A percentile compares a stretch with the other conserved stretches of the same genome.
Conservation (phyloP, 768 basidiomycete genomes). For the Leucocoprinus leucothites region DNA sequence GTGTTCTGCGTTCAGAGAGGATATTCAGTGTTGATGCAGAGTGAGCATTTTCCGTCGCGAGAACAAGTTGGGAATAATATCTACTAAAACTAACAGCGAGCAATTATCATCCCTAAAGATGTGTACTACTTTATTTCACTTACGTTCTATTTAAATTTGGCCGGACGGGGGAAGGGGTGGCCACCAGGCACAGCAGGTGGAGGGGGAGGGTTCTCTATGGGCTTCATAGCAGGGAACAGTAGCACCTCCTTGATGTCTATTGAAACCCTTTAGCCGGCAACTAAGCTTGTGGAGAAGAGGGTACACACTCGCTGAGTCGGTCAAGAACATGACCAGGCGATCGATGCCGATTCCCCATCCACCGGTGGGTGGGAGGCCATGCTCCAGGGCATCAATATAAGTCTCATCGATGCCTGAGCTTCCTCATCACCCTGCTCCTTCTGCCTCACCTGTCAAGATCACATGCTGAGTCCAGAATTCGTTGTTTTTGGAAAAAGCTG, state of each 20-base stretch:
- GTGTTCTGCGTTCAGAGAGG: too few species aligned
- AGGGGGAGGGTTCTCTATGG: slow-evolving; percentile 47
- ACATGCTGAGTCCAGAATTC: background rate
- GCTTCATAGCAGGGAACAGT: slow-evolving; percentile 97
- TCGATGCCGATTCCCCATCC: slow-evolving; percentile 98
- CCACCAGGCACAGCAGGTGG: slow-evolving; percentile 20
- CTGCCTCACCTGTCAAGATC: slow-evolving; percentile 59
- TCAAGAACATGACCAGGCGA: slow-evolving; percentile 97
- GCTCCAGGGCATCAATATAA: slow-evolving; percentile 95
- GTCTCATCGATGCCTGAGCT: slow-evolving; percentile 95
- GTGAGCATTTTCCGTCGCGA: too few species aligned
- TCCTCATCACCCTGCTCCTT: slow-evolving; percentile 98
- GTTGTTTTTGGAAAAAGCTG: background rate
- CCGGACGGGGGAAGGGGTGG: slow-evolving; percentile 28
- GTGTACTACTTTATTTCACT: background rate
- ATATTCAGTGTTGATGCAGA: too few species aligned
- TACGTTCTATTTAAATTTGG: slow-evolving; percentile 23
- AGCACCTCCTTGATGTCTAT: slow-evolving; percentile 95
- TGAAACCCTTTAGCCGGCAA: background rate
- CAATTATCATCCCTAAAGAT: background rate
- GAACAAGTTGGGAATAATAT: background rate
- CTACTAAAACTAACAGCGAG: background rate
- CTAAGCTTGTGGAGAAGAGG: slow-evolving; percentile 10
- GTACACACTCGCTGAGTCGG: slow-evolving; percentile 84
- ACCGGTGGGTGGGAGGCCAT: slow-evolving; percentile 95